A percentile compares a stretch with the other conserved stretches of the same genome.
phyloP scores from a whole-genome alignment of 2,329 filamentous ascomycete genomes.

The Aspergillus sp. region DNA sequence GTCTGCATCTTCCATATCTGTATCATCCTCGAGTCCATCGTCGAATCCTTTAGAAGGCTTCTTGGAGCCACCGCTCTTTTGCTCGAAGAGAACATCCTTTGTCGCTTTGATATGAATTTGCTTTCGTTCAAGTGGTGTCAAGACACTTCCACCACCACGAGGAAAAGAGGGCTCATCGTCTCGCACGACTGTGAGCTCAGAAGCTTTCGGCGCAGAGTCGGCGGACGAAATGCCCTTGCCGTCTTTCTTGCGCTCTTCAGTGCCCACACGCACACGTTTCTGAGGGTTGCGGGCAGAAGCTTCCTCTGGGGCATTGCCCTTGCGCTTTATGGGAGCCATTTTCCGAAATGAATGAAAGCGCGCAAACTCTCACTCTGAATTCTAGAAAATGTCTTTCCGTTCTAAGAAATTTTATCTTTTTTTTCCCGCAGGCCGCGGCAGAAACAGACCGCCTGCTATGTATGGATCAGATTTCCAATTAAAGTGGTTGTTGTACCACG shows the following conservation, averaged over 20 bases:
- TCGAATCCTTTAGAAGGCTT: conserved; percentile 48
- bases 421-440: conserved; percentile 13
- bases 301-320: conserved; percentile 41
- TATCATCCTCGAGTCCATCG: conserved; percentile 52
- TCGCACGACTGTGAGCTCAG: conserved; percentile 48
- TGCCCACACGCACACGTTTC: conserved; percentile 43
- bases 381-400: conserved; percentile 13
- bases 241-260: conserved; percentile 35
- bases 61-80: conserved; percentile 57
- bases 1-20: conserved; percentile 49
- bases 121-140: conserved; percentile 93
- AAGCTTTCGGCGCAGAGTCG: conserved; percentile 28
- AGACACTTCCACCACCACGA: conserved; percentile 82
- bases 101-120: conserved; percentile 94
- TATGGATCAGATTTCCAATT: not conserved
- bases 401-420: conserved; percentile 25
- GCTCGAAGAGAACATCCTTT: conserved; percentile 86
- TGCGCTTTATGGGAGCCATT: conserved; percentile 49
- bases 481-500: conserved; percentile 17
- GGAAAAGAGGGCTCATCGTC: conserved; percentile 91
- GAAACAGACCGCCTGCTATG: conserved; percentile 20
- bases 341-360: conserved; percentile 23
- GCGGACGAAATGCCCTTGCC: conserved; percentile 24
- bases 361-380: conserved; percentile 19
- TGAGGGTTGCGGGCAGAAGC: conserved; percentile 35